These are phyloP conservation scores for Pholiota conissans DNA, from an alignment of 768 basidiomycete genomes.

Conservation along the genomic window DNA sequence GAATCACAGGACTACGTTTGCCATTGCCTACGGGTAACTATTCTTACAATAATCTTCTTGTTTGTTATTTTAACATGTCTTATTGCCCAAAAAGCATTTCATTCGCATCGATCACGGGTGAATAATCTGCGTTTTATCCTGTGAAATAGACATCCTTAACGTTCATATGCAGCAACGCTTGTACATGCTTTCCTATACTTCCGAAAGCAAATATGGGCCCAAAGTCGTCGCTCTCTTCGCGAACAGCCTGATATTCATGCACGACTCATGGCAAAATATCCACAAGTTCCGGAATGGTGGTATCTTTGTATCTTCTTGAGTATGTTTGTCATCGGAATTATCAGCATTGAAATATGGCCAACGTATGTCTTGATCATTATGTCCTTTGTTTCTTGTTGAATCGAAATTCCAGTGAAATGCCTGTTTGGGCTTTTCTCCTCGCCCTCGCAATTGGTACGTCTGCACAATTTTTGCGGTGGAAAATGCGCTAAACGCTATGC, in stretches of 20 bases:
- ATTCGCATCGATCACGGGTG: slow-evolving; percentile 68
- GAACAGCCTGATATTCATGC: slow-evolving; percentile 86
- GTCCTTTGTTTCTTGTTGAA: slow-evolving; percentile 25
- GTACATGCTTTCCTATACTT: slow-evolving; percentile 69
- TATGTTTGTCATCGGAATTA: slow-evolving; percentile 65
- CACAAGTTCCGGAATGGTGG: slow-evolving; percentile 82
- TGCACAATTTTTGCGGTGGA: not conserved
- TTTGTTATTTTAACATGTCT: not conserved
- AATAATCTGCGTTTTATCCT: not conserved
- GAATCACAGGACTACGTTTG: slow-evolving; percentile 75
- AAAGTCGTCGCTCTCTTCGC: slow-evolving; percentile 62
- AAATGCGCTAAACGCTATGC: not conserved
- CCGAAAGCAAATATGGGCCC: slow-evolving; percentile 72
- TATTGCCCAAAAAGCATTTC: slow-evolving; percentile 47
- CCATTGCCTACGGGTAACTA: slow-evolving; percentile 62
- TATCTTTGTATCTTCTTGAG: slow-evolving; percentile 62
- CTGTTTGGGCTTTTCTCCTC: slow-evolving; percentile 51
- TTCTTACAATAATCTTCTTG: not conserved
- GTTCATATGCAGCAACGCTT: slow-evolving; percentile 46
- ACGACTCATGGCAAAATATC: slow-evolving; percentile 72
- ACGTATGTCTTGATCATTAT: slow-evolving; percentile 42
- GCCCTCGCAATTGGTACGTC: slow-evolving; percentile 49
- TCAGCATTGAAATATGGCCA: slow-evolving; percentile 67
- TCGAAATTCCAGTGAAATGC: slow-evolving; percentile 35
- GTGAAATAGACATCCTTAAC: not conserved